Evolutionary conservation across 495 filamentous ascomycete species (phyloP), one percentile per base, ranked within the genome.

Genomic region (Jackrogersella multiformis): DNA sequence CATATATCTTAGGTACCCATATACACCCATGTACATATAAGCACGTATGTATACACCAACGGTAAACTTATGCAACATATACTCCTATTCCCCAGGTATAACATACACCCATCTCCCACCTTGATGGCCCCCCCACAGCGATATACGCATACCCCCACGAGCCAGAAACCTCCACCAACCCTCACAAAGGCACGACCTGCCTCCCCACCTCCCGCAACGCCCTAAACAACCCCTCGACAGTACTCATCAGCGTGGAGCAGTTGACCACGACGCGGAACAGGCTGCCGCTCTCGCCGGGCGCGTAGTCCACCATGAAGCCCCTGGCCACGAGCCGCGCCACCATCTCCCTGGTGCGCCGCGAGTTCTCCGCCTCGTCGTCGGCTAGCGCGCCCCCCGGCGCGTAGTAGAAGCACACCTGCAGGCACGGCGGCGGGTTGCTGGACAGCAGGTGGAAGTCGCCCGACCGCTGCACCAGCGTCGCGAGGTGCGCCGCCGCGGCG

Each of bases 401-500:
- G 69, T 91, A 94, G 74, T 95, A 96, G 74, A 97, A 98, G 79
- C 94, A 98, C 15, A 98, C 91, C 80, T 98, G 94, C 69, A 96
- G 79, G 78, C 93, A 97, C 5, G 93, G 92, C 38, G 92, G 90
- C 45, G 93, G 91, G 61, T 91, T 88, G 54, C 87, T 80, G 18
- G 87, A 89, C 7, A 96, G 84, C 34, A 96, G 83, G 39, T 86
- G 78, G 70, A 97, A 89, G 71, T 94, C 78, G 1, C 74, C 64
- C 24, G 81, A 75, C 28, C 79, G 44, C 1, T 75, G 74, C 9
- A 97, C 65, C 0, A 89, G 75, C 5, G 73, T 73, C 1, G 88
- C 87, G 13, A 96, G 81, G 73, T 92, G 83, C 12, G 78, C 76
- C 3, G 93, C 92, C 39, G 82, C 81, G 28, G 78, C 84, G 73